Evolutionary conservation across 176 grass and related monocot genomes (phyloP), one percentile per base, ranked within the genome.

Genomic region (Aegilops tauschii): DNA sequence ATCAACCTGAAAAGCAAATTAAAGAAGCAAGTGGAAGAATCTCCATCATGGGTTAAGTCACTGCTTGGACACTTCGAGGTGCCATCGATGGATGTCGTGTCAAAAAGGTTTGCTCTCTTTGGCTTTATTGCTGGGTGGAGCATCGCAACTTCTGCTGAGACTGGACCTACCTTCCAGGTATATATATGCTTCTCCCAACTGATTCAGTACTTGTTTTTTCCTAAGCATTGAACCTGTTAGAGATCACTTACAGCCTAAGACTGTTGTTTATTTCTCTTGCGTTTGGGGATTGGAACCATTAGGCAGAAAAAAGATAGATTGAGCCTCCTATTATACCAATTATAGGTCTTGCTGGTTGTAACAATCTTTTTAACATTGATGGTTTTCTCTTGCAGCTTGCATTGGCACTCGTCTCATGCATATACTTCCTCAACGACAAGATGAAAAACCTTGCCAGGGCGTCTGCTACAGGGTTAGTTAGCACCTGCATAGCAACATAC

Each of bases 391-490:
- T 87, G 79, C 88, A 96, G 96, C 90, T 98, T 84, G 90, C 90
- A 6, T 66, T 98, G 30, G 92, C 93, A 81, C 86, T 98, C 4
- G 8, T 89, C 14, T 83, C 92, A 11, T 98, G 96, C 76, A 87
- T 98, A 80, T 96, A 92, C 61, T 96, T 98, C 18, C 93, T 98
- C 42, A 98, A 96, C 47, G 92, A 94, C 6, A 98, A 96, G 89
- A 96, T 96, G 93, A 98, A 98, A 69, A 89, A 92, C 75, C 70
- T 90, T 64, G 21, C 45, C 54, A 94, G 93, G 83, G 96, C 96
- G 0, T 94, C 86, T 21, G 16, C 82, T 18, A 98, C 92, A 61
- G 96, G 96, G 96, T 98, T 49, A 95, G 93, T 86, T 80, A 63
- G 28, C 72, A 78, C 69, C 80, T 45, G 49, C 25, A 56, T 10